Base-by-base conservation (phyloP, 441 rosid genomes). In the Arabidopsis lyrata region DNA sequence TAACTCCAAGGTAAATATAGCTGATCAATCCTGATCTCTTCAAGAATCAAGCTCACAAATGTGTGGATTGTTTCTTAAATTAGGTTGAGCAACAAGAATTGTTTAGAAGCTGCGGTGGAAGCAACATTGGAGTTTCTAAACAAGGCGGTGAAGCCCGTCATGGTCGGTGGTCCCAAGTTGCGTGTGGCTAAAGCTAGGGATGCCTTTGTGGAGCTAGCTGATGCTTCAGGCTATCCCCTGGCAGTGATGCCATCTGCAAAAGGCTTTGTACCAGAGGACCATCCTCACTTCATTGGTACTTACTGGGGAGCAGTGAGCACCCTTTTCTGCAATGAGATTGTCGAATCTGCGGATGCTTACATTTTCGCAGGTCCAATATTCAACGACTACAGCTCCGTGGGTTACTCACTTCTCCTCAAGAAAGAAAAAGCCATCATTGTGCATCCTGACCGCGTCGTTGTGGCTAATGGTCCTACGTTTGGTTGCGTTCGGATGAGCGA, bases 211-310 rank as follows among this genome's bases (percentile, higher is more conserved):
- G 83, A 83, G 63, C 52, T 89, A 32, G 93, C 87, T 0, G 84
- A 89, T 77, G 87, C 90, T 49, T 62, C 81, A 12, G 95, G 95
- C 4, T 89, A 84, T 29, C 77, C 93, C 0, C 18, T 88, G 2
- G 87, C 89, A 0, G 83, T 86, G 27, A 83, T 91, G 95, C 97
- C 97, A 4, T 85, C 97, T 1, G 90, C 88, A 0, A 89, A 91
- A 71, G 92, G 97, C 11, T 63, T 89, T 2, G 87, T 91, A 2
- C 87, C 89, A 0, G 97, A 89, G 73, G 57, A 84, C 12, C 93
- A 88, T 74, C 81, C 81, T 14, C 90, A 73, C 32, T 85, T 83
- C 74, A 78, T 83, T 36, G 90, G 90, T 0, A 88, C 97, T 8
- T 91, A 89, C 9, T 87, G 91, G 93, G 97, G 97, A n/a, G 87